These are phyloP conservation scores for Pichia sp. DNA, from an alignment of 1,139 yeast genomes.

Conservation along the genomic window DNA sequence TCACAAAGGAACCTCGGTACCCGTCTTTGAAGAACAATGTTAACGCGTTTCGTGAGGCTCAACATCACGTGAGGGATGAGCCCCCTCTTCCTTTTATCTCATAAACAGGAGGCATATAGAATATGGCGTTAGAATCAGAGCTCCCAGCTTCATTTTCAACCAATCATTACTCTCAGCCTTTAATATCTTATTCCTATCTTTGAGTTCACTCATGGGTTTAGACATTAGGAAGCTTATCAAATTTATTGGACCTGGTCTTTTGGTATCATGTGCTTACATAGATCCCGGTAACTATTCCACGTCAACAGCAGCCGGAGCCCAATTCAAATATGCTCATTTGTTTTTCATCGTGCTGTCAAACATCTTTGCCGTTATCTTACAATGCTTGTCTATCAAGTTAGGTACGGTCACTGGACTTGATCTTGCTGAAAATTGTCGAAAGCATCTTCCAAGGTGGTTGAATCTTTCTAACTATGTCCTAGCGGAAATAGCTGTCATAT, in stretches of 20 bases:
- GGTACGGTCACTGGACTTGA: conserved; percentile 78
- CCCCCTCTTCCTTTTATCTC: no score
- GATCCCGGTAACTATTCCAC: conserved; percentile 81
- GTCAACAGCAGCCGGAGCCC: conserved; percentile 73
- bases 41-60: no score
- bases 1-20: no score
- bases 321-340: conserved; percentile 56
- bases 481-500: conserved; percentile 70
- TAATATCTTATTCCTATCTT: no score
- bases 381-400: conserved; percentile 62
- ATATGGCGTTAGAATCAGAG: no score
- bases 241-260: conserved; percentile 73
- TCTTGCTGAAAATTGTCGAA: conserved; percentile 67
- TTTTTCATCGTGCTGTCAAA: conserved; percentile 60
- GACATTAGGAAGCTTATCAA: conserved; percentile 39
- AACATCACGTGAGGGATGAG: no score
- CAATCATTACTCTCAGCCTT: no score
- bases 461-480: conserved; percentile 52
- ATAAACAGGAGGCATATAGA: no score
- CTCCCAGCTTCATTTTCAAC: no score
- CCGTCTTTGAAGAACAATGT: no score
- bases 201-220: conserved; percentile 1
- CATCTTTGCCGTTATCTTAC: conserved; percentile 64
- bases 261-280: conserved; percentile 73
- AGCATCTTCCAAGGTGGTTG: conserved; percentile 50